A percentile compares a stretch with the other conserved stretches of the same genome.
Evolutionary conservation across 2,329 filamentous ascomycete species (phyloP).

Genomic region (Arthrobotrys sphaeroides): DNA sequence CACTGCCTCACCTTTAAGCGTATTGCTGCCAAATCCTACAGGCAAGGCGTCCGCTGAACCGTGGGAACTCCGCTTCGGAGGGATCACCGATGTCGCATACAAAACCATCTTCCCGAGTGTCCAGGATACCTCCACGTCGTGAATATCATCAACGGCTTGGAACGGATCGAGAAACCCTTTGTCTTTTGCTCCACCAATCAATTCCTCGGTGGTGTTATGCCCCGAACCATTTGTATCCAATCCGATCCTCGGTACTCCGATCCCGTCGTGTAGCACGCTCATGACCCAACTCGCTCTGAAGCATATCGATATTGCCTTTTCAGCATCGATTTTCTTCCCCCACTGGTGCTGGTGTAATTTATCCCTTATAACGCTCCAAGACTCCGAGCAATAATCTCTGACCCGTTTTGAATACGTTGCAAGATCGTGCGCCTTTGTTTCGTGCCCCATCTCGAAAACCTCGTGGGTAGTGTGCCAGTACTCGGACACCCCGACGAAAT

Average conservation of each 20-base stretch:
- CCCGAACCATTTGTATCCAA: constrained; percentile 71
- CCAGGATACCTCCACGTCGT: constrained; percentile 93
- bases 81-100: constrained; percentile 89
- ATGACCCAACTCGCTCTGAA: constrained; percentile 99
- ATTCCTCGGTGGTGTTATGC: constrained; percentile 77
- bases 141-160: constrained; percentile 90
- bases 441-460: constrained; percentile 81
- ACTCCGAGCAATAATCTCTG: constrained; percentile 80
- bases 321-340: constrained; percentile 76
- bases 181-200: constrained; percentile 73
- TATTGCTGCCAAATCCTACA: constrained; percentile 92
- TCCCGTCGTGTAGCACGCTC: constrained; percentile 93
- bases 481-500: constrained; percentile 96
- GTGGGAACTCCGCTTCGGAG: constrained; percentile 65
- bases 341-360: constrained; percentile 74
- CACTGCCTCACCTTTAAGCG: constrained; percentile 63
- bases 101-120: constrained; percentile 95
- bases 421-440: constrained; percentile 85
- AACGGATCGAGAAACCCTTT: constrained; percentile 85
- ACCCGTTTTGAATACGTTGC: constrained; percentile 87
- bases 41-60: constrained; percentile 69
- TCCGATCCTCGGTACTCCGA: constrained; percentile 86
- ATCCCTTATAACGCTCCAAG: constrained; percentile 79
- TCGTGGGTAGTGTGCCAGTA: constrained; percentile 99
- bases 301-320: constrained; percentile 84